Conservation (phyloP, 2,329 filamentous ascomycete genomes). For the Pochonia chlamydosporia region DNA sequence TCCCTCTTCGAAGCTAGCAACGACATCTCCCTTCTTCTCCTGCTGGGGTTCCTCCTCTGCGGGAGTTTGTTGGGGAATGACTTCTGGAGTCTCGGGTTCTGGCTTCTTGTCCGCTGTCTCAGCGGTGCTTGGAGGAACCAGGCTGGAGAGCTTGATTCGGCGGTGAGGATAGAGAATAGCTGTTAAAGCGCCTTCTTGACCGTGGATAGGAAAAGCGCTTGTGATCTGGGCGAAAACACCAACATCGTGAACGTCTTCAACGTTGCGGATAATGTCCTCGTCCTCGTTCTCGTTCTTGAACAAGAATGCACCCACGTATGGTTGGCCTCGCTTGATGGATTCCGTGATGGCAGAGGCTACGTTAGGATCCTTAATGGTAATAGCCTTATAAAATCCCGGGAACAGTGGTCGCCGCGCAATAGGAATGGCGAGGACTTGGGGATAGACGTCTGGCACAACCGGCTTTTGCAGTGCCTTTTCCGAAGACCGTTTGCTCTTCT, state of each 20-base stretch:
- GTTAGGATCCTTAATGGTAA: constrained; percentile 89
- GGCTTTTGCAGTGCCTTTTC: constrained; percentile 81
- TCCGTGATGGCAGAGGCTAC: constrained; percentile 91
- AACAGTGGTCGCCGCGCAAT: constrained; percentile 92
- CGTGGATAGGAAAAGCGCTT: constrained; percentile 85
- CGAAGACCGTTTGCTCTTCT: constrained; percentile 64
- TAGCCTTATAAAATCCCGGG: constrained; percentile 97
- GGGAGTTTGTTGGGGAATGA: constrained; percentile 47
- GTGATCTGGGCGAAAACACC: constrained; percentile 98
- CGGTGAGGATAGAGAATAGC: constrained; percentile 95
- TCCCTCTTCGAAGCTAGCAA: constrained; percentile 92
- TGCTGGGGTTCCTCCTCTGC: constrained; percentile 44
- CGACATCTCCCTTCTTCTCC: constrained; percentile 86
- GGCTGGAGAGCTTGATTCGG: constrained; percentile 79
- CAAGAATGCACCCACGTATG: constrained; percentile 93
- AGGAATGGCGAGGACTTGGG: constrained; percentile 94
- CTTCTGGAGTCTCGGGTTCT: constrained; percentile 47
- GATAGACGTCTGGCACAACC: constrained; percentile 88
- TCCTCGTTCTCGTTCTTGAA: constrained; percentile 96
- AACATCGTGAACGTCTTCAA: constrained; percentile 89
- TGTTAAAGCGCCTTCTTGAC: constrained; percentile 79
- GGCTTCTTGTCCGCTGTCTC: constrained; percentile 47
- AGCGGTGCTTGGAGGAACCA: constrained; percentile 63
- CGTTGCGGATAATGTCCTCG: constrained; percentile 84
- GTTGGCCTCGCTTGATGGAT: constrained; percentile 94